A percentile compares a stretch with the other conserved stretches of the same genome.
Conservation (phyloP, 192 early-diverging fungal genomes). For the Linderina pennispora region DNA sequence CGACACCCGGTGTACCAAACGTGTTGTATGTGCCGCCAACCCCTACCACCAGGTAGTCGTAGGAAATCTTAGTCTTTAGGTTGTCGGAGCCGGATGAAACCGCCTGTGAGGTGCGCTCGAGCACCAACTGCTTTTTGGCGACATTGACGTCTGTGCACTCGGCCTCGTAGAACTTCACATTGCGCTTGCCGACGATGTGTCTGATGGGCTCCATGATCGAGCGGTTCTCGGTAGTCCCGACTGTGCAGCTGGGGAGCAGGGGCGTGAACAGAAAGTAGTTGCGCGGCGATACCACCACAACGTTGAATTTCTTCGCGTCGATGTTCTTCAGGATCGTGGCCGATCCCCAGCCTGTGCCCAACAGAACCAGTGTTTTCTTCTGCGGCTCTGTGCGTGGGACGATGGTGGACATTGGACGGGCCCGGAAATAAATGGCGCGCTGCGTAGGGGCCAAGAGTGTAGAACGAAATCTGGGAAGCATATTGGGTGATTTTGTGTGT, state of each 20-base stretch:
- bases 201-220: conserved; percentile 82
- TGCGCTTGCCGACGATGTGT: conserved; percentile 68
- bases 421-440: too few species aligned
- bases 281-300: conserved; percentile 73
- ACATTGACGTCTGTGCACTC: conserved; percentile 50
- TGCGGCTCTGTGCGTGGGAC: background rate
- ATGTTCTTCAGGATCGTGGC: conserved; percentile 68
- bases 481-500: background rate
- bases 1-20: conserved; percentile 65
- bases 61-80: conserved; percentile 40
- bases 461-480: background rate
- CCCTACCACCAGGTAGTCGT: conserved; percentile 64
- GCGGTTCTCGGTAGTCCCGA: conserved; percentile 82
- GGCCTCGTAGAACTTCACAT: conserved; percentile 72
- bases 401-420: too few species aligned
- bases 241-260: conserved; percentile 75
- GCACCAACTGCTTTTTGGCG: conserved; percentile 35
- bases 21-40: conserved; percentile 67
- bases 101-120: conserved; percentile 5
- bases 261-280: conserved; percentile 89
- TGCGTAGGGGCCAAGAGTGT: background rate
- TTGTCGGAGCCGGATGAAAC: background rate
- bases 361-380: conserved; percentile 40
- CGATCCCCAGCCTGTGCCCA: conserved; percentile 54
- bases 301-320: conserved; percentile 60